Percentiles rank a stretch among this genome's conserved stretches.
Conservation (phyloP, 2,329 filamentous ascomycete genomes). For the Hortaea sp. region DNA sequence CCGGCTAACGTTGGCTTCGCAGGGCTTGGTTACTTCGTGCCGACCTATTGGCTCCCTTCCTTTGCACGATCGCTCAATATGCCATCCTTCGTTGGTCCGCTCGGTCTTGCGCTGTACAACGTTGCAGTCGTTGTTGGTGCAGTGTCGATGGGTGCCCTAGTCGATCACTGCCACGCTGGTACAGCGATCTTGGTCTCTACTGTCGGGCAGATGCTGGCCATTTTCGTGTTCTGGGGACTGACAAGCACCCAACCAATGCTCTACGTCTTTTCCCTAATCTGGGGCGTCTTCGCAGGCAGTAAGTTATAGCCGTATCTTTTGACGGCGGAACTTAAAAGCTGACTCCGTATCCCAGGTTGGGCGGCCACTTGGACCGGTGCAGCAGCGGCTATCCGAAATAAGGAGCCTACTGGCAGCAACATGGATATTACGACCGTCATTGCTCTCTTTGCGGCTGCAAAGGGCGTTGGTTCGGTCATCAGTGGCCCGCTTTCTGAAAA, state of each 20-base stretch:
- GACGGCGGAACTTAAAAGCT: too few relatives aligned
- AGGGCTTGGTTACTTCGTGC: constrained; percentile 24
- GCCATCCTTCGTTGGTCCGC: constrained; percentile 23
- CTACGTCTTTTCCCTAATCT: constrained; percentile 35
- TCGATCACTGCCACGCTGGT: constrained; percentile 31
- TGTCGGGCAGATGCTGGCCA: constrained; percentile 26
- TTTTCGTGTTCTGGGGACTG: constrained; percentile 37
- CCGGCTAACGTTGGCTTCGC: neutral
- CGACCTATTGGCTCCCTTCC: constrained; percentile 32
- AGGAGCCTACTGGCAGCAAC: neutral
- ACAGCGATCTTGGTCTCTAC: constrained; percentile 18
- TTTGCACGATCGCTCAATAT: constrained; percentile 31
- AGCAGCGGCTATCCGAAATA: constrained; percentile 9
- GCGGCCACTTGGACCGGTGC: constrained; percentile 27
- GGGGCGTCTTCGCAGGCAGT: constrained; percentile 30
- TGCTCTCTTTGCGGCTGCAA: constrained; percentile 39
- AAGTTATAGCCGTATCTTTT: too few relatives aligned
- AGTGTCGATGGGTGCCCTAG: constrained; percentile 29
- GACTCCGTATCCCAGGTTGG: constrained; percentile 13
- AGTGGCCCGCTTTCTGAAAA: constrained; percentile 42
- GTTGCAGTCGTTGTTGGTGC: constrained; percentile 28
- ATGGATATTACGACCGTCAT: constrained; percentile 40
- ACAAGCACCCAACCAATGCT: constrained; percentile 31
- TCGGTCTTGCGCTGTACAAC: constrained; percentile 33
- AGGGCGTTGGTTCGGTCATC: constrained; percentile 43